Evolutionary conservation across 805 yeast species (phyloP), one percentile per base, ranked within the genome.

Genomic region (Cyberlindnera mississippiensis): DNA sequence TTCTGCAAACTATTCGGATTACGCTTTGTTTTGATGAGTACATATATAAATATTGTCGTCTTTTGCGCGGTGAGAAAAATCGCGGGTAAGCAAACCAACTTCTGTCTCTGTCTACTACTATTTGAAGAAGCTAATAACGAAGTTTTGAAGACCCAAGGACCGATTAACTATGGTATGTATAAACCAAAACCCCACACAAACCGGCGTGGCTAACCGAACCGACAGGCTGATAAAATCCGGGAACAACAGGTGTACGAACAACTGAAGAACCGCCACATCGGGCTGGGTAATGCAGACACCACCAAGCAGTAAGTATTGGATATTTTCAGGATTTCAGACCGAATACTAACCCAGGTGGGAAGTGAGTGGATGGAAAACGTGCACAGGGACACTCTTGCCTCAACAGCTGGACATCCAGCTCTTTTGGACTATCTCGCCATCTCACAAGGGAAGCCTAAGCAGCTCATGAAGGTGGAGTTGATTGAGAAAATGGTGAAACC

Each of bases 281-380:
- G 95, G 2, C 60, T 90, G 1, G 96, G 96, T 0, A 72, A 78
- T 55, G 72, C 89, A 9, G 80, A 78, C 40, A 88, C 95, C 0
- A 68, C 82, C 0, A 68, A 81, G 38, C 69, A 69, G 55, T 51
- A 18, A 42, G 55, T 50, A 17, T 10, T 10, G 6, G 8, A 20
- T 9, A 20, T 20, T 20, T 20, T 20, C 24, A 20, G 9, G 6
- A 9, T 27, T 6, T 27, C 12, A 19, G 10, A 10, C 19, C 15
- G 8, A 11, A 28, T 19, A 34, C 40, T 35, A 42, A 40, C n/a
- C n/a, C 64, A 66, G 1, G 15, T 27, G 24, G 7, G 6, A 18
- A 51, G 55, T 13, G 91, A 85, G 59, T 90, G 91, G 77, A 53
- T 81, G 46, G 61, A 73, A 6, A 85, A 84, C 52, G 68, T 82